phyloP scores from a whole-genome alignment of 495 filamentous ascomycete genomes.

The Aspergillus conjunctus region DNA sequence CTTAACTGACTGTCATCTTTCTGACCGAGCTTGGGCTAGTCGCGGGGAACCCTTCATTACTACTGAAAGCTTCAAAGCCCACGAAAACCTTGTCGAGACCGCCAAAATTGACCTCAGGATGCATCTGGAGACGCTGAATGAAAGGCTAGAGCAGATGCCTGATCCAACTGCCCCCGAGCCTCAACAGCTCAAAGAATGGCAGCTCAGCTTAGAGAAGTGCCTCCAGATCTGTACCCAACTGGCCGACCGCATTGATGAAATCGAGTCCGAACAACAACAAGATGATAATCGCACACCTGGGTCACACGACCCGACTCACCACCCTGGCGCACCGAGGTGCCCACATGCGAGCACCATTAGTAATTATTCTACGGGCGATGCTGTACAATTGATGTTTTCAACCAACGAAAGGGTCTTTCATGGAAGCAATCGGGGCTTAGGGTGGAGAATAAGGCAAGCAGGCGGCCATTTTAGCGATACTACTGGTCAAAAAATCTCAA shows the following conservation, averaged over 20 bases:
- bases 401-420: neutral
- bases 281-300: slow-evolving; percentile 1
- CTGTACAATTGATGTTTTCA: slow-evolving; percentile 5
- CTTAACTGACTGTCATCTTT: neutral
- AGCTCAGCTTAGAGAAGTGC: slow-evolving; percentile 1
- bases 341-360: slow-evolving; percentile 1
- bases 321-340: neutral
- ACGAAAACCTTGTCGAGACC: neutral
- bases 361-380: neutral
- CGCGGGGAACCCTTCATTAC: slow-evolving; percentile 3
- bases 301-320: neutral
- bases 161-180: neutral
- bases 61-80: slow-evolving; percentile 1
- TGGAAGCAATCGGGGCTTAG: slow-evolving; percentile 7
- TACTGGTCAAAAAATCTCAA: neutral
- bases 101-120: slow-evolving; percentile 1
- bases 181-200: neutral
- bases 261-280: neutral
- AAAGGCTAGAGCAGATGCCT: neutral
- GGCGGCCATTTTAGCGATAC: slow-evolving; percentile 7
- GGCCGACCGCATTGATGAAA: neutral
- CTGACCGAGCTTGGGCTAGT: neutral
- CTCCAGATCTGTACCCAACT: slow-evolving; percentile 5
- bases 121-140: neutral
- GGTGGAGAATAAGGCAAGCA: slow-evolving; percentile 1